Base-by-base conservation (phyloP, 345 rosid genomes). In the Iberis pinnata region DNA sequence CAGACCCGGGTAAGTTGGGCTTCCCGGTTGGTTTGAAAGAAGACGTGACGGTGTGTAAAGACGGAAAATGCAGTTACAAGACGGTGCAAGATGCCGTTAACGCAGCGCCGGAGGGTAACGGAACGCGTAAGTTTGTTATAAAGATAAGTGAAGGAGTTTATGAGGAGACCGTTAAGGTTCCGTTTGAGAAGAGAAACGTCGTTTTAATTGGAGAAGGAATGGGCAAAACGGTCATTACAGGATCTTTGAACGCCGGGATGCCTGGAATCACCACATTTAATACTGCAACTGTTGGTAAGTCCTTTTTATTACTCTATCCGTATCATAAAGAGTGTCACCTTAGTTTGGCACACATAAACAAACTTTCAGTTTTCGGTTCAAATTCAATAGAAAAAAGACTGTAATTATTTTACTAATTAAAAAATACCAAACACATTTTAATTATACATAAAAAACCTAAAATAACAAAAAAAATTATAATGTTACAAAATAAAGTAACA, bases 221-320 rank as follows among this genome's bases (percentile, higher is more conserved):
- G 74, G 92, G 95, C 57, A 87, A 78, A 70, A 84, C 98, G n/a
- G 81, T 90, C 31, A 84, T 90, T 56, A 75, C 95, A 0, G 84
- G 88, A 5, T 71, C 89, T 8, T 49, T 73, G 15, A 72, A 54
- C 12, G 89, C 53, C 11, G 89, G 81, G 0, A 77, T 57, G 57
- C 68, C 70, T n/a, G 93, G 98, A 6, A 37, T 83, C 29, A 72
- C 84, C 29, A 87, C 98, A 3, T 84, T 78, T 29, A 73, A 79
- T 44, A 60, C 96, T 8, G 92, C 98, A 2, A 84, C 96, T 12
- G 86, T 90, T 24, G 95, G 98, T 90, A 68, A 51, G 73, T 54
- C 14, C 43, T 35, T 24, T 17, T 41, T 16, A 15, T 8, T 6
- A 41, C n/a, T n/a, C n/a, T n/a, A n/a, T n/a, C n/a, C n/a, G n/a